Evolutionary conservation across 129 eudicot species (phyloP).

Genomic region (Scalesia atractyloides): DNA sequence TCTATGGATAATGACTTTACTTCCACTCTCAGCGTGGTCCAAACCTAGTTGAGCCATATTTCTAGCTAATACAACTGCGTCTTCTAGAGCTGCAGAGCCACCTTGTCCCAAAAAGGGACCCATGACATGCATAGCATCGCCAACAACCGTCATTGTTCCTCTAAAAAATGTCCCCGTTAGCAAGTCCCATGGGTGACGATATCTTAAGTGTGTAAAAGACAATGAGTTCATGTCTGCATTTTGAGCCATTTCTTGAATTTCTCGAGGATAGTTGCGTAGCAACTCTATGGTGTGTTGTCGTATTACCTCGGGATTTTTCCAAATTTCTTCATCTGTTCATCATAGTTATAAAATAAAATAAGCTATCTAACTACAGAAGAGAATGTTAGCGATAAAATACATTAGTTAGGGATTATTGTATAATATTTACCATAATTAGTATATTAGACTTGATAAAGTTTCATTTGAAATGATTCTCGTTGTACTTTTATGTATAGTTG

Average conservation of each 20-base stretch:
- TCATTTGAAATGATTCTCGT: too few species aligned
- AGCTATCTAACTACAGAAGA: not conserved
- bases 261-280: slow-evolving; percentile 37
- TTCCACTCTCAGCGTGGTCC: slow-evolving; percentile 28
- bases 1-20: too few species aligned
- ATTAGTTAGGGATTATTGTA: too few species aligned
- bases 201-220: slow-evolving; percentile 40
- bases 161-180: slow-evolving; percentile 42
- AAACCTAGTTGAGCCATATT: slow-evolving; percentile 35
- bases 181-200: slow-evolving; percentile 73
- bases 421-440: too few species aligned
- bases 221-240: slow-evolving; percentile 32
- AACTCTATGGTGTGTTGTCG: slow-evolving; percentile 25
- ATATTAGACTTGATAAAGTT: too few species aligned
- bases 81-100: slow-evolving; percentile 68
- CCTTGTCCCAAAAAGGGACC: slow-evolving; percentile 80
- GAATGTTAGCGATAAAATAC: too few species aligned
- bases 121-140: slow-evolving; percentile 78
- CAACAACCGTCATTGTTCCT: slow-evolving; percentile 56
- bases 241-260: slow-evolving; percentile 43
- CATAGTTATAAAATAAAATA: not conserved
- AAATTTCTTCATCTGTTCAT: slow-evolving; percentile 31
- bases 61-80: slow-evolving; percentile 64
- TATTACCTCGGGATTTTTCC: slow-evolving; percentile 43
- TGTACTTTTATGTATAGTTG: too few species aligned